Percentiles rank a stretch among this genome's conserved stretches.
These are phyloP conservation scores for Kodamaea restingae DNA, from an alignment of 805 yeast genomes.

Conservation along the genomic window DNA sequence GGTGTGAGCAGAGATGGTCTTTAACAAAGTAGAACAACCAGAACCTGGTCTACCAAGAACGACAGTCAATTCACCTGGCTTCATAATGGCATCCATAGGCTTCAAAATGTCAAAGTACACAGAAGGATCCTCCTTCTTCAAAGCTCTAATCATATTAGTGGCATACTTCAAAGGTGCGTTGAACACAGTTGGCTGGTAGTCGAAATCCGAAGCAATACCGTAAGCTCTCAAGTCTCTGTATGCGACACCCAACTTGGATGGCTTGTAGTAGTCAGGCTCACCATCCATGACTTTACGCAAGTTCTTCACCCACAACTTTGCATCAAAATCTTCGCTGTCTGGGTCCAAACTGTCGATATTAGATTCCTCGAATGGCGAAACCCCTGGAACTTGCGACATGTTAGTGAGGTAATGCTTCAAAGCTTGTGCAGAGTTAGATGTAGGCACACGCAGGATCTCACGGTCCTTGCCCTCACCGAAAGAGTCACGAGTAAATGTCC, in stretches of 20 bases:
- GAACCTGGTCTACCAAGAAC: slow-evolving; percentile 42
- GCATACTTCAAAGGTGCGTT: slow-evolving; percentile 31
- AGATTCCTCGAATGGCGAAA: slow-evolving; percentile 27
- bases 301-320: slow-evolving; percentile 66
- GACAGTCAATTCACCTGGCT: slow-evolving; percentile 39
- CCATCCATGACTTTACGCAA: slow-evolving; percentile 47
- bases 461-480: slow-evolving; percentile 6
- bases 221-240: slow-evolving; percentile 56
- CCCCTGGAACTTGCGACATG: slow-evolving; percentile 52
- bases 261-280: slow-evolving; percentile 63
- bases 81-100: slow-evolving; percentile 33
- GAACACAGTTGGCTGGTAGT: slow-evolving; percentile 57
- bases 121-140: slow-evolving; percentile 20
- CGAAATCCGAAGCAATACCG: slow-evolving; percentile 66
- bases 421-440: slow-evolving; percentile 17
- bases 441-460: slow-evolving; percentile 11
- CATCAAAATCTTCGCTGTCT: slow-evolving; percentile 50
- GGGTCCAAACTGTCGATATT: slow-evolving; percentile 51
- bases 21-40: slow-evolving; percentile 39
- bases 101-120: slow-evolving; percentile 30
- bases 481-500: slow-evolving; percentile 18
- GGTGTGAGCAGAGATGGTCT: slow-evolving; percentile 36
- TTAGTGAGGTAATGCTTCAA: slow-evolving; percentile 40
- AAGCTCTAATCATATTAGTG: slow-evolving; percentile 14
- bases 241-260: slow-evolving; percentile 55